Evolutionary conservation across 352 stramenopile species (phyloP).

Genomic region (Aphanomyces astaci): DNA sequence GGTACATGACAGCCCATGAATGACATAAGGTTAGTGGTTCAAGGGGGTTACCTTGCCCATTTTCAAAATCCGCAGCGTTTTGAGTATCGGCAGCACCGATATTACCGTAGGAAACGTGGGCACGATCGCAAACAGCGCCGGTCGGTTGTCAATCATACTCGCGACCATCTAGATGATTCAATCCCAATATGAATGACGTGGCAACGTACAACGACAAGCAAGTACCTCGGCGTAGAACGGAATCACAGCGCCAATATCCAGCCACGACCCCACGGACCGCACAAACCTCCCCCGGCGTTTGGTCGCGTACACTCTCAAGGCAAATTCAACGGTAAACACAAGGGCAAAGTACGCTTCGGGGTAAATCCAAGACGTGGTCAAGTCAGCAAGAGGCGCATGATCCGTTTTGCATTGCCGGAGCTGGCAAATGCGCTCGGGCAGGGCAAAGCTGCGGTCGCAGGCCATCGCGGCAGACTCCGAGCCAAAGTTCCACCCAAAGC

Average conservation of each 20-base stretch:
- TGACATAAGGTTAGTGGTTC: too few relatives aligned
- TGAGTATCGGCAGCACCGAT: constrained; percentile 56
- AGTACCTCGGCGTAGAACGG: constrained; percentile 60
- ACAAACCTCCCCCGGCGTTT: constrained; percentile 36
- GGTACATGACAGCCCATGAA: too few relatives aligned
- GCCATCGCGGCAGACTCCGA: not conserved
- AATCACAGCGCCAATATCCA: constrained; percentile 53
- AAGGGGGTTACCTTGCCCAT: constrained; percentile 57
- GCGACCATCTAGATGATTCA: constrained; percentile 16
- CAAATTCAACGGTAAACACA: constrained; percentile 48
- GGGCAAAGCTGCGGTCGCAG: not conserved
- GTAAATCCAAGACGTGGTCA: constrained; percentile 70
- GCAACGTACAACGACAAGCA: not conserved
- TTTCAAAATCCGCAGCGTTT: constrained; percentile 70
- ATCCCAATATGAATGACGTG: not conserved
- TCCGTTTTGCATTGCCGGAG: constrained; percentile 13
- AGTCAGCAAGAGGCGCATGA: constrained; percentile 30
- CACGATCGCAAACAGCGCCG: constrained; percentile 50
- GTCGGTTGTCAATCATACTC: constrained; percentile 28
- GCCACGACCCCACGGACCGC: constrained; percentile 48
- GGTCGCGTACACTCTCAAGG: constrained; percentile 46
- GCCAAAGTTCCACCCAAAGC: constrained; percentile 1
- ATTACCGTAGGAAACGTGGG: constrained; percentile 52
- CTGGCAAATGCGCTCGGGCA: constrained; percentile 9
- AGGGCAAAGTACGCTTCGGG: constrained; percentile 59